Conservation (phyloP, 2,329 filamentous ascomycete species). For the Colletotrichum tanaceti region DNA sequence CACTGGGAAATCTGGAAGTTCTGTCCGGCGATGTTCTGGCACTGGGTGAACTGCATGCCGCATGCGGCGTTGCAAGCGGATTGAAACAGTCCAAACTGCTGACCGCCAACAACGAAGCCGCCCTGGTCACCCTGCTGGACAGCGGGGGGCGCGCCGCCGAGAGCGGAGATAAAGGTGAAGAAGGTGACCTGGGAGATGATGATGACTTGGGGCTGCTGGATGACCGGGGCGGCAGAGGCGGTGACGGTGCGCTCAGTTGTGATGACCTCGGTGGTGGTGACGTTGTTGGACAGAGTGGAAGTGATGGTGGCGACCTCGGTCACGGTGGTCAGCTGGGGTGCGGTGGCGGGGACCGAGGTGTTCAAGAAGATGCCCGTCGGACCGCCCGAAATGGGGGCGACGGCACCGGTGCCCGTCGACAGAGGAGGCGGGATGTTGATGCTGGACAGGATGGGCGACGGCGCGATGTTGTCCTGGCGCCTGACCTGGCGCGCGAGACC, state of each 20-base stretch:
- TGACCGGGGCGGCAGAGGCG: slow-evolving; percentile 26
- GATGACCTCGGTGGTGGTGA: slow-evolving; percentile 38
- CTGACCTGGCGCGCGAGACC: slow-evolving; percentile 35
- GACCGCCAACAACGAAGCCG: slow-evolving; percentile 40
- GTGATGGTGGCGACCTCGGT: slow-evolving; percentile 34
- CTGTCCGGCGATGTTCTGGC: slow-evolving; percentile 39
- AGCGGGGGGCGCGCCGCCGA: slow-evolving; percentile 38
- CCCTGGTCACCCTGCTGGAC: slow-evolving; percentile 36
- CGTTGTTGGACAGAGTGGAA: slow-evolving; percentile 23
- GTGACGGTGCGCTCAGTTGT: slow-evolving; percentile 37
- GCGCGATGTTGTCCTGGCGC: slow-evolving; percentile 15
- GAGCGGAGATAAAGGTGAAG: slow-evolving; percentile 41
- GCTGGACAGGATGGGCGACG: slow-evolving; percentile 32
- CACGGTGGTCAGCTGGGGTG: slow-evolving; percentile 27
- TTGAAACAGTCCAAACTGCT: slow-evolving; percentile 40
- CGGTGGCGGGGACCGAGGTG: slow-evolving; percentile 29
- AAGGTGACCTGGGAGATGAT: slow-evolving; percentile 41
- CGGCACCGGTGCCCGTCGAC: slow-evolving; percentile 26
- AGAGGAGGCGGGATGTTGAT: slow-evolving; percentile 28
- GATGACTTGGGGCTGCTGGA: slow-evolving; percentile 38
- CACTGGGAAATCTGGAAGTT: slow-evolving; percentile 41
- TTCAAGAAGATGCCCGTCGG: slow-evolving; percentile 37
- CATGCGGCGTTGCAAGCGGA: slow-evolving; percentile 40
- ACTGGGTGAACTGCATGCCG: slow-evolving; percentile 40
- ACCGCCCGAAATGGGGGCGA: slow-evolving; percentile 7